phyloP scores from a whole-genome alignment of 495 filamentous ascomycete genomes.

The Copromyces sp. region DNA sequence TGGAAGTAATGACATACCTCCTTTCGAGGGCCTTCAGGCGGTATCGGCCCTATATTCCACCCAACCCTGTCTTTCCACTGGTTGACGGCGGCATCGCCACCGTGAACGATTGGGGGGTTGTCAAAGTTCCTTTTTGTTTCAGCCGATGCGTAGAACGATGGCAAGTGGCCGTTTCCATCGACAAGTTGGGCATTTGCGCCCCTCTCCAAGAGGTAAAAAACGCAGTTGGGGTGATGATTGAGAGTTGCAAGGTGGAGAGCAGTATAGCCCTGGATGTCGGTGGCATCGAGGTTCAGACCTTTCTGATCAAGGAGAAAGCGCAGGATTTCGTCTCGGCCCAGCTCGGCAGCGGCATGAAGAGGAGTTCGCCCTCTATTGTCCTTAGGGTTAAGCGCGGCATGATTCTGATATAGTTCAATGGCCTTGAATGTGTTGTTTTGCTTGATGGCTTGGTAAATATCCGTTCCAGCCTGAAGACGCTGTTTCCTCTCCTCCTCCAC shows the following conservation, averaged over 20 bases:
- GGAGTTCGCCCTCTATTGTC: not conserved
- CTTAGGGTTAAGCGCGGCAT: not conserved
- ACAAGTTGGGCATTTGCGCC: constrained; percentile 3
- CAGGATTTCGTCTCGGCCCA: not conserved
- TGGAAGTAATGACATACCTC: not conserved
- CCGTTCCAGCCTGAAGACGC: not conserved
- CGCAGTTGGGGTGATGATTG: not conserved
- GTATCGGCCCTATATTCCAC: not conserved
- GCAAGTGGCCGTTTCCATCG: constrained; percentile 4
- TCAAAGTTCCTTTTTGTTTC: not conserved
- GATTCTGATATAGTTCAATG: not conserved
- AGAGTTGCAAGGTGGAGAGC: constrained; percentile 1
- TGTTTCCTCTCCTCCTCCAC: not conserved
- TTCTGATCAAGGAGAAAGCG: constrained; percentile 2
- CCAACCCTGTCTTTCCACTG: not conserved
- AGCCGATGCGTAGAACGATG: constrained; percentile 1
- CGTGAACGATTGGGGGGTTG: constrained; percentile 1
- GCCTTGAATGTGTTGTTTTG: not conserved
- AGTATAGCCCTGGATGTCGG: not conserved
- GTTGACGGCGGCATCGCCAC: not conserved
- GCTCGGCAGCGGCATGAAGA: constrained; percentile 1
- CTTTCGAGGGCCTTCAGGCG: not conserved
- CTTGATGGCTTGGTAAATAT: not conserved
- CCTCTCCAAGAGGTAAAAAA: not conserved
- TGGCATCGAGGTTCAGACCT: not conserved